Conservation (phyloP, 2,329 filamentous ascomycete species). For the Calonectria hongkongensis region DNA sequence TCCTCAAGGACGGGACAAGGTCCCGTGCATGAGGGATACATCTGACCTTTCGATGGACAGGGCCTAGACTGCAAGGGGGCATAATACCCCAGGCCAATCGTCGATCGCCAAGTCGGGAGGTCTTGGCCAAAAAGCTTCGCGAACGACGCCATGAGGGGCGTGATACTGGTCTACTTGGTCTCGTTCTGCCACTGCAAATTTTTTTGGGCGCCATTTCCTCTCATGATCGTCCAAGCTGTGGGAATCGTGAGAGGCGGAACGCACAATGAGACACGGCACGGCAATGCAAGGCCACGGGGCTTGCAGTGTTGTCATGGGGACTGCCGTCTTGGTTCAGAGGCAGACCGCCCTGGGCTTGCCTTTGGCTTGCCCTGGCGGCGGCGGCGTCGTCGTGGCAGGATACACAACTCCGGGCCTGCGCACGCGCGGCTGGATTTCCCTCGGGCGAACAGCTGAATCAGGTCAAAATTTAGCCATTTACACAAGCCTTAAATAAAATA, state of each 20-base stretch:
- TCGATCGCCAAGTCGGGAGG: constrained; percentile 27
- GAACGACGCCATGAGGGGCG: neutral
- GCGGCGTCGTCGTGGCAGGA: no score
- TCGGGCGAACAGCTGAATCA: constrained; percentile 4
- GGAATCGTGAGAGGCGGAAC: no score
- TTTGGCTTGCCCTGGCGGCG: neutral
- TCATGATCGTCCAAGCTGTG: neutral
- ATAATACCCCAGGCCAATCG: constrained; percentile 34
- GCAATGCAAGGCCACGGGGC: no score
- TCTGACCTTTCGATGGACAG: neutral
- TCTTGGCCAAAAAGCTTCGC: constrained; percentile 29
- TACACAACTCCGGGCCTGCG: neutral
- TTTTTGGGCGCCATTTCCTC: neutral
- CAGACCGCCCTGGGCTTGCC: neutral
- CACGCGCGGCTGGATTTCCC: neutral
- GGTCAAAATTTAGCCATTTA: neutral
- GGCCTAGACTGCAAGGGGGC: constrained; percentile 32
- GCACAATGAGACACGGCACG: no score
- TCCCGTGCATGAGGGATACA: constrained; percentile 27
- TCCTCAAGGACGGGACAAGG: neutral
- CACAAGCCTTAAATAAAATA: neutral
- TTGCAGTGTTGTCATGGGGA: no score
- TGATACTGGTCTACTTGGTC: neutral
- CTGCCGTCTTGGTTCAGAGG: no score
- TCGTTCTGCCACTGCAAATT: no score